Evolutionary conservation across 495 filamentous ascomycete genomes (phyloP).

Genomic region (Talaromyces liani): DNA sequence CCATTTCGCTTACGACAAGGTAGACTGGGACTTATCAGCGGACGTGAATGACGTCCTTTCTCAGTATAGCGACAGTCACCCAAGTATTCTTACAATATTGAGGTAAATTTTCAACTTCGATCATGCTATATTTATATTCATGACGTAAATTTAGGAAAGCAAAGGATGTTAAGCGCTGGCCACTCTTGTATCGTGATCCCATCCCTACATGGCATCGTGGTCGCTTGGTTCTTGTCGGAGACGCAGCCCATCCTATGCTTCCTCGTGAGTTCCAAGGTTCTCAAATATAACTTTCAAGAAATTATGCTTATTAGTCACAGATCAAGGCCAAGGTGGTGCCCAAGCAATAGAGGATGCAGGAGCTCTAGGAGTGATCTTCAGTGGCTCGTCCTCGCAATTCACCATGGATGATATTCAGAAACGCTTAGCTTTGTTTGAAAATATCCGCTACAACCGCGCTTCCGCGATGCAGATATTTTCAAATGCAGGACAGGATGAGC

Average conservation of each 20-base stretch:
- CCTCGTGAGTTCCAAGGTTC: conserved; percentile 1
- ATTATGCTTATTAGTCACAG: conserved; percentile 5
- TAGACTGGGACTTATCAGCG: neutral
- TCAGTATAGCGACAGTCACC: neutral
- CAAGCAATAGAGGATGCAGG: conserved; percentile 34
- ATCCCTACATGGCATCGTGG: conserved; percentile 22
- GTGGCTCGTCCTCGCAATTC: conserved; percentile 12
- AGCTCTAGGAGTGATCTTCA: conserved; percentile 28
- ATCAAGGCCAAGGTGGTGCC: conserved; percentile 27
- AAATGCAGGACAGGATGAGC: conserved; percentile 10
- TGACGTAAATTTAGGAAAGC: conserved; percentile 10
- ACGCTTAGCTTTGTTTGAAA: conserved; percentile 26
- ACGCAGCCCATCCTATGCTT: conserved; percentile 37
- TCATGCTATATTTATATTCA: neutral
- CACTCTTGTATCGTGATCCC: conserved; percentile 24
- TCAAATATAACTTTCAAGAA: neutral
- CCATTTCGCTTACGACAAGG: neutral
- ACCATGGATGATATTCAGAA: conserved; percentile 13
- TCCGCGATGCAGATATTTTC: conserved; percentile 29
- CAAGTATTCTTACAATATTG: neutral
- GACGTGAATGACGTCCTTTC: neutral
- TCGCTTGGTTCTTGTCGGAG: conserved; percentile 29
- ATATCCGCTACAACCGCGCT: conserved; percentile 24
- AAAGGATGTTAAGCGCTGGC: conserved; percentile 32
- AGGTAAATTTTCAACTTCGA: neutral